These are phyloP conservation scores for Penicillium sp. DNA, from an alignment of 2,329 filamentous ascomycete genomes.

Conservation along the genomic window DNA sequence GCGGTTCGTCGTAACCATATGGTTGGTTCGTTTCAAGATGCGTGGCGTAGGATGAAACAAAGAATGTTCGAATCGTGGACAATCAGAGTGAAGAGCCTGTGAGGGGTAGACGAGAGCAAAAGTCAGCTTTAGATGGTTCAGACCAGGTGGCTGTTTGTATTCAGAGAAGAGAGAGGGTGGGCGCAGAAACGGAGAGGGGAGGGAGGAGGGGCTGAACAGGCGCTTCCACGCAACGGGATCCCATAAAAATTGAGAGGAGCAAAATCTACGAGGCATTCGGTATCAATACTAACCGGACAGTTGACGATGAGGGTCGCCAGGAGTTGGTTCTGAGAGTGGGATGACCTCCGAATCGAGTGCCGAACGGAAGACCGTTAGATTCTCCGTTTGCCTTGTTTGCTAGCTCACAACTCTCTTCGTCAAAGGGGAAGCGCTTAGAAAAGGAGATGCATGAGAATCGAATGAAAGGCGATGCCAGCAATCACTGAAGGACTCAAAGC, in stretches of 20 bases:
- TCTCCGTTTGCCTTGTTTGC: not conserved
- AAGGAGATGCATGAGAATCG: constrained; percentile 17
- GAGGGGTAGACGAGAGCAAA: not conserved
- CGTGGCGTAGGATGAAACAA: constrained; percentile 2
- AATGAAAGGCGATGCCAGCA: constrained; percentile 7
- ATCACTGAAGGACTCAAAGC: constrained; percentile 23
- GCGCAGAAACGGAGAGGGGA: constrained; percentile 21
- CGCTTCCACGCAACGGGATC: constrained; percentile 6
- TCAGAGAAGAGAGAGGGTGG: not conserved
- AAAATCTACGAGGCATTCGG: not conserved
- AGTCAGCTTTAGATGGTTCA: constrained; percentile 14
- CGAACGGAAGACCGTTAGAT: not conserved
- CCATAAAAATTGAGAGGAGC: not conserved
- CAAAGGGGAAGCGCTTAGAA: constrained; percentile 9
- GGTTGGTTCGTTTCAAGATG: constrained; percentile 10
- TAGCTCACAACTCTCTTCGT: constrained; percentile 12
- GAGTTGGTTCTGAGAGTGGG: constrained; percentile 8
- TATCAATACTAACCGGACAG: not conserved
- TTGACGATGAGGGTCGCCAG: constrained; percentile 1
- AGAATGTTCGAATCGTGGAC: not conserved
- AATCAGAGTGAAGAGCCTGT: not conserved
- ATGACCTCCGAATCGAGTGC: constrained; percentile 16
- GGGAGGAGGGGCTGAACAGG: constrained; percentile 26
- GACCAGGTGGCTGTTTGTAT: constrained; percentile 6
- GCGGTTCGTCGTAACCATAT: constrained; percentile 29